Evolutionary conservation across 2,329 filamentous ascomycete genomes (phyloP).

Genomic region (Cladosporium austrohemisphaericum): DNA sequence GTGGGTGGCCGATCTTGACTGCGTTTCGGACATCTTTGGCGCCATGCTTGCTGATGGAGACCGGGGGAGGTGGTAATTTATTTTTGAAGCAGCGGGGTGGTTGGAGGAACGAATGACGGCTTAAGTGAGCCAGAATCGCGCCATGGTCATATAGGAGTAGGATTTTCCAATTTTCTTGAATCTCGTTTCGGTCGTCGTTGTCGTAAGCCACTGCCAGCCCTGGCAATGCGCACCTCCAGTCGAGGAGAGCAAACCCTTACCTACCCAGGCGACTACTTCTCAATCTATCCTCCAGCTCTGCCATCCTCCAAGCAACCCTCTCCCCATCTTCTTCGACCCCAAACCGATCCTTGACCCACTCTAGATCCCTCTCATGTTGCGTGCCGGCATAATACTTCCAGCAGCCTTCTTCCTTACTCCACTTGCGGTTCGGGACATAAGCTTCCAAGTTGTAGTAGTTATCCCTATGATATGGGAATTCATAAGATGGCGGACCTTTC

Average conservation of each 20-base stretch:
- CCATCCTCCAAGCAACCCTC: slow-evolving; percentile 12
- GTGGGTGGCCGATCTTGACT: slow-evolving; percentile 7
- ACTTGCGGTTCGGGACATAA: slow-evolving; percentile 55
- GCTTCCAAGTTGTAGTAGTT: slow-evolving; percentile 58
- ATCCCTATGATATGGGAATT: slow-evolving; percentile 55
- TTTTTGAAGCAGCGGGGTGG: too few species aligned
- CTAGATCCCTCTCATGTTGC: slow-evolving; percentile 40
- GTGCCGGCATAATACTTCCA: slow-evolving; percentile 48
- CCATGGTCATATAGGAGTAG: background rate
- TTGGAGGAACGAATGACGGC: background rate
- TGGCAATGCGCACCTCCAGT: too few species aligned
- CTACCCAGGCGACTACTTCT: background rate
- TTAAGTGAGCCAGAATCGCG: background rate
- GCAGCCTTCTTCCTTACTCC: slow-evolving; percentile 43
- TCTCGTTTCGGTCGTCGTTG: too few species aligned
- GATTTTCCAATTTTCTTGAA: too few species aligned
- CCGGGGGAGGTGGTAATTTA: background rate
- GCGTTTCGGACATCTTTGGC: slow-evolving; percentile 5
- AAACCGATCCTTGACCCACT: slow-evolving; percentile 22
- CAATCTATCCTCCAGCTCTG: slow-evolving; percentile 6
- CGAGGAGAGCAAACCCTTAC: background rate
- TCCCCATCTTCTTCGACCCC: slow-evolving; percentile 14
- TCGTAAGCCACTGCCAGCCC: too few species aligned
- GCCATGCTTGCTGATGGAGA: slow-evolving; percentile 9
- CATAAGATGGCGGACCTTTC: slow-evolving; percentile 49